Base-by-base conservation (phyloP, 2,329 filamentous ascomycete genomes). In the Sporothrix luriei region DNA sequence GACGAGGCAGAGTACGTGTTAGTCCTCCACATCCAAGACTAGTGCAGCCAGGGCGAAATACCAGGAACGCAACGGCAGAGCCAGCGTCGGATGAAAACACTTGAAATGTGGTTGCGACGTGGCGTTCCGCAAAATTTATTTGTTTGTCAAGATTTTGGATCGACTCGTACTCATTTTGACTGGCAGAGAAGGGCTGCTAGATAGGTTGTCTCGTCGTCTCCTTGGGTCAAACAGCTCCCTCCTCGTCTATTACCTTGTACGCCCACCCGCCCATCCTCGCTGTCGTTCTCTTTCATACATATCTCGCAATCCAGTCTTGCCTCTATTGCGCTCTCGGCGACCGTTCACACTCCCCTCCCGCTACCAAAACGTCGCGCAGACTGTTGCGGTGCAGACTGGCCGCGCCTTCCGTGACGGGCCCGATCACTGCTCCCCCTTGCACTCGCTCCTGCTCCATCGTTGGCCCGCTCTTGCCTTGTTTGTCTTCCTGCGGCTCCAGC, bases 1-100 rank as follows among this genome's bases (percentile, higher is more conserved):
- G 66, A 68, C 66, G 52, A 68, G 65, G 66, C 66, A 68, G 66
- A 68, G 66, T 68, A 59, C 66, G 65, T 67, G 26, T 67, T 57
- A 67, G 65, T 67, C 51, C 64, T 66, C 49, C 64, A 46, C 49
- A 55, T 33, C 46, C 43, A 65, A 4, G n/a, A 29, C 46, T 65
- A 65, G 46, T 21, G 26, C 62, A 65, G 46, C 33, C 62, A 11
- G 62, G 62, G 62, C 62, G 51, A 46, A 52, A 13, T 65, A 14
- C 48, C 16, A 21, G 9, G 46, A 65, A 65, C 14, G 61, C 19
- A 46, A 33, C 4, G 61, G 6, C 24, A 48, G 46, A 64, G 43
- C 29, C 14, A 14, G 49, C 19, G 40, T 1, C 5, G 3, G 61
- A 64, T 49, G 43, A 29, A 64, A 49, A 64, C 33, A 29, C 61